Base-by-base conservation (phyloP, 371 early-diverging fungal species). In the Apophysomyces ossiformis region DNA sequence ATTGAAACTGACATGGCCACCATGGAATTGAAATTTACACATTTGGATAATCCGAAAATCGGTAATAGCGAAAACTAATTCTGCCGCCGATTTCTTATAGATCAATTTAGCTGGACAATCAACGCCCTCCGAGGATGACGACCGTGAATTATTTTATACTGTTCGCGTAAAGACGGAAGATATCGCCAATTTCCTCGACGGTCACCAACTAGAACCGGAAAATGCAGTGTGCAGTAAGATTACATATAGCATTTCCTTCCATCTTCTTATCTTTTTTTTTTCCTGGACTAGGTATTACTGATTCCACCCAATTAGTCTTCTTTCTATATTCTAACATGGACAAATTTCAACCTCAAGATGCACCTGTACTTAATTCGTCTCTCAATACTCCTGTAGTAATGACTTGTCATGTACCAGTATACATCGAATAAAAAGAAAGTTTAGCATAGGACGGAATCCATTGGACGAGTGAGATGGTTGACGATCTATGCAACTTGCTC, bases 221-320 rank as follows among this genome's bases (percentile, higher is more conserved):
- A 71, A 87, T 58, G 81, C 85, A 9, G 76, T 90, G 44, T 89
- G 89, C 54, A 74, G 83, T 83, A 76, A 59, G 78, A 60, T 50
- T 15, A 39, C 9, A 2, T 38, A 16, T 54, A 5, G 6, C 45
- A 41, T 15, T 32, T 32, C 7, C 32, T n/a, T 21, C 45, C 36
- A 16, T 6, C 3, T 12, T 58, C 5, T 32, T 15, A 11, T 9
- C 9, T 43, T 12, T 6, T 32, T 5, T 26, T 26, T 26, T 26
- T 2, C 1, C 32, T 26, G 32, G 32, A 2, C 16, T 50, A 75
- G 76, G 68, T 21, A 75, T 80, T 18, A 64, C 69, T 2, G 69
- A 77, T 39, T 68, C 72, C 43, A 11, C 54, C 0, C 74, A 74
- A 37, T 54, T 80, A 2, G 69, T 74, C 1, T 77, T 80, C 38